phyloP scores from a whole-genome alignment of 2,329 filamentous ascomycete species.

The Chlorencoelia australis region DNA sequence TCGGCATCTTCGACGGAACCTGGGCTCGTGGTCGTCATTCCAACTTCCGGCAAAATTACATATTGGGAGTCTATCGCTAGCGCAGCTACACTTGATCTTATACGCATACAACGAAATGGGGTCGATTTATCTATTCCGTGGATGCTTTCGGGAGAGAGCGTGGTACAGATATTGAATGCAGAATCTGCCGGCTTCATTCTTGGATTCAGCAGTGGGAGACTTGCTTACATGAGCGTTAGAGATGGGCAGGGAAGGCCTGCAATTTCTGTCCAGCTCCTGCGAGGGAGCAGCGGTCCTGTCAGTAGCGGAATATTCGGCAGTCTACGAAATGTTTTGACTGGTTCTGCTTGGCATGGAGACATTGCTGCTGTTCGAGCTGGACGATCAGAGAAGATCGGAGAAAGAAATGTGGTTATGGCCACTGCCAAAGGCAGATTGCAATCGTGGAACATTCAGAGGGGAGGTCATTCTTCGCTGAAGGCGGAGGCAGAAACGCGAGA shows the following conservation, averaged over 20 bases:
- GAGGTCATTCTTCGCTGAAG: constrained; percentile 68
- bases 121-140: constrained; percentile 66
- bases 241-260: constrained; percentile 79
- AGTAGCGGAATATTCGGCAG: constrained; percentile 67
- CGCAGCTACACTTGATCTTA: constrained; percentile 69
- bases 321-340: constrained; percentile 65
- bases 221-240: constrained; percentile 77
- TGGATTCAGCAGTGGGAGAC: constrained; percentile 72
- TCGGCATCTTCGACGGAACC: constrained; percentile 70
- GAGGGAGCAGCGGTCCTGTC: constrained; percentile 44
- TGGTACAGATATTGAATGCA: constrained; percentile 68
- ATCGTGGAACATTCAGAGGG: constrained; percentile 81
- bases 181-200: constrained; percentile 80
- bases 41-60: constrained; percentile 71
- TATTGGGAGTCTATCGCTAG: constrained; percentile 96
- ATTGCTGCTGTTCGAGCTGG: constrained; percentile 73
- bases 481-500: constrained; percentile 62
- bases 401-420: constrained; percentile 73
- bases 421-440: constrained; percentile 71
- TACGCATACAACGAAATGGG: constrained; percentile 66
- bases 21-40: constrained; percentile 78
- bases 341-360: constrained; percentile 61
- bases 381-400: constrained; percentile 61
- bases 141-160: constrained; percentile 68
- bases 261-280: constrained; percentile 69